Evolutionary conservation across 2,329 filamentous ascomycete species (phyloP), one percentile per base, ranked within the genome.

Genomic region (Diaporthe sp.): DNA sequence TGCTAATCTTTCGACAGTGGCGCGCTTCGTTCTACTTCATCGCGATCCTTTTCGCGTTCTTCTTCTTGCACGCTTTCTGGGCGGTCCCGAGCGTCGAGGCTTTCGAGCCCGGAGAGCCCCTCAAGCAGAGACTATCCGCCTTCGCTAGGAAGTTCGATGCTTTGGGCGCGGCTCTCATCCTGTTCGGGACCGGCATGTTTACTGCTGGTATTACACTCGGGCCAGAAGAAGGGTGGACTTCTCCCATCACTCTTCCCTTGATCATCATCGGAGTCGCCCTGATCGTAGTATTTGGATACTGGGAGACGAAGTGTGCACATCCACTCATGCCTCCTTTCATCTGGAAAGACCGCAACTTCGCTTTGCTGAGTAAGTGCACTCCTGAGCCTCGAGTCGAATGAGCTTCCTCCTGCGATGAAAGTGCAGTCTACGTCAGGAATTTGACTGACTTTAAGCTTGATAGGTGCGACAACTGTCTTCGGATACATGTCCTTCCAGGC

Each of bases 121-220:
- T 83, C 12, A 77, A 80, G 77, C 82, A 88, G 73, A 79, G 84
- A 37, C 77, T 84, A 6, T 77, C 72, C 37, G 76, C 15, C 3
- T 88, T 88, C 0, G 53, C 92, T 55, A 90, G 88, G 80, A 87
- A 84, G 53, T 90, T 94, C 79, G 92, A 94, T 82, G 81, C 90
- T 9, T 82, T 92, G 0, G 92, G 92, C 0, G 92, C 90, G 0
- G 79, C 88, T 1, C 82, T 93, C 76, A 91, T 92, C 4, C 87
- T 94, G 46, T 85, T 89, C n/a, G 92, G 92, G 0, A 91, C 93
- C 75, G 92, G 90, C 4, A 87, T 92, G 85, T 90, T 93, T 79
- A 92, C 90, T 19, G 90, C 90, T 31, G 89, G 89, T 2, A 84
- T 93, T 75, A 92, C 87, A 83, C 79, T 86, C 17, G 90, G 91